phyloP scores from a whole-genome alignment of 306 rosid species.

The Castanea sativa region DNA sequence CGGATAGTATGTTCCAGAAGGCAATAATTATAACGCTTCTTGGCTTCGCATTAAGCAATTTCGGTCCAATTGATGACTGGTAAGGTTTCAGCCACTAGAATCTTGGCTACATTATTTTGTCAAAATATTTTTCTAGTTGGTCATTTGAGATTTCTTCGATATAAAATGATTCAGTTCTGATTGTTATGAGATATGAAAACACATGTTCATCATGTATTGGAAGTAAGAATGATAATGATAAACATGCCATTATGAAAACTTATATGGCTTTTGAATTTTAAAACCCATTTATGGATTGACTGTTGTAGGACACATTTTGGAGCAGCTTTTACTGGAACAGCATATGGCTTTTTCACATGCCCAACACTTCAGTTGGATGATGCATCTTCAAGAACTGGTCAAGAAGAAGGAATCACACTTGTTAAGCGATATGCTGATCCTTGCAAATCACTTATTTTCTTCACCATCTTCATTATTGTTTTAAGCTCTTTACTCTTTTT shows the following conservation, averaged over 20 bases:
- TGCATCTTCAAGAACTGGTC: slow-evolving; percentile 45
- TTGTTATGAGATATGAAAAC: too few relatives aligned
- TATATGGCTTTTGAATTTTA: neutral
- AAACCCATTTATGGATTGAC: neutral
- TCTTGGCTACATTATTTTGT: neutral
- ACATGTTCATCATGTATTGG: too few relatives aligned
- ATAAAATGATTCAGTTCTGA: too few relatives aligned
- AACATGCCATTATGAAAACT: neutral
- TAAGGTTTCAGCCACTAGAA: slow-evolving; percentile 12
- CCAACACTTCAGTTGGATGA: slow-evolving; percentile 57
- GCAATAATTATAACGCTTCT: slow-evolving; percentile 65
- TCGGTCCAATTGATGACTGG: slow-evolving; percentile 88
- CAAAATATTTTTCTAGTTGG: neutral
- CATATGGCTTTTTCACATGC: slow-evolving; percentile 62
- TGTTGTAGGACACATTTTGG: slow-evolving; percentile 76
- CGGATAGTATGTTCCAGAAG: slow-evolving; percentile 63
- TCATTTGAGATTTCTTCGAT: too few relatives aligned
- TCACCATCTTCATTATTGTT: slow-evolving; percentile 50
- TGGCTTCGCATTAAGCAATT: slow-evolving; percentile 55
- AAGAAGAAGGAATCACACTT: slow-evolving; percentile 69
- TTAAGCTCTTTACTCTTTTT: slow-evolving; percentile 57
- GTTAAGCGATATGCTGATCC: slow-evolving; percentile 58
- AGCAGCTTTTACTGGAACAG: slow-evolving; percentile 71
- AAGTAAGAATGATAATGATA: too few relatives aligned
- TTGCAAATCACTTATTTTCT: slow-evolving; percentile 56